These are phyloP conservation scores for Colletotrichum tamarilloi DNA, from an alignment of 2,329 filamentous ascomycete genomes.

Conservation along the genomic window DNA sequence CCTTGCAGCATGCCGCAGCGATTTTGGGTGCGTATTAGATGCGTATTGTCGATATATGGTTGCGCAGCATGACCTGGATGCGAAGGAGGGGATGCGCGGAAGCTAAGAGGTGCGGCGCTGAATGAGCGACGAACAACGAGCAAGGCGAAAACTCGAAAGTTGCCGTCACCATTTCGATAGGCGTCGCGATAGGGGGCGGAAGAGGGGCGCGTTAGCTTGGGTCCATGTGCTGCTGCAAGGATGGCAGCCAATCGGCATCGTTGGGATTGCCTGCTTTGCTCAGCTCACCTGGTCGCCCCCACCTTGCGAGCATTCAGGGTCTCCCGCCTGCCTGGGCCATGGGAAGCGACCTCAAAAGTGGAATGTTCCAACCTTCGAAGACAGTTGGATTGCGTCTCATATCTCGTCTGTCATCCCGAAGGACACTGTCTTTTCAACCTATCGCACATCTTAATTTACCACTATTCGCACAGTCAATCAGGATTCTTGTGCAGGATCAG, in stretches of 20 bases:
- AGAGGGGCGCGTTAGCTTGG: conserved; percentile 31
- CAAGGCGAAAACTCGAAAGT: conserved; percentile 24
- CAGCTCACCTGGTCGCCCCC: conserved; percentile 2
- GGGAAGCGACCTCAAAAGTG: neutral
- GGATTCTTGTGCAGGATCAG: neutral
- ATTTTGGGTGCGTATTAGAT: neutral
- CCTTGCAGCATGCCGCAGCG: conserved; percentile 7
- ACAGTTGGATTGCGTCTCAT: too few relatives aligned
- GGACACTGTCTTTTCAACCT: neutral
- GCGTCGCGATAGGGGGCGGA: conserved; percentile 29
- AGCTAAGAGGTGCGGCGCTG: conserved; percentile 43
- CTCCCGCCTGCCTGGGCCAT: neutral
- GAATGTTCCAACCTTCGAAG: too few relatives aligned
- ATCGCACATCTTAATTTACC: neutral
- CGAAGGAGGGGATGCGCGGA: conserved; percentile 43
- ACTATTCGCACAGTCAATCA: neutral
- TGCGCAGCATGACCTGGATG: conserved; percentile 31
- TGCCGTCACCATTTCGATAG: conserved; percentile 27
- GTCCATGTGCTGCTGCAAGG: conserved; percentile 4
- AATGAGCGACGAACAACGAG: conserved; percentile 17
- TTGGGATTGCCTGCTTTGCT: conserved; percentile 5
- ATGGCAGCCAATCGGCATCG: conserved; percentile 18
- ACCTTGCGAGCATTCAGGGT: conserved; percentile 5
- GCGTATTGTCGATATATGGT: neutral
- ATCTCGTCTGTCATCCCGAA: too few relatives aligned